Percentiles rank a stretch among this genome's conserved stretches.
phyloP scores from a whole-genome alignment of 129 eudicot genomes.

The Ambrosia artemisiifolia region DNA sequence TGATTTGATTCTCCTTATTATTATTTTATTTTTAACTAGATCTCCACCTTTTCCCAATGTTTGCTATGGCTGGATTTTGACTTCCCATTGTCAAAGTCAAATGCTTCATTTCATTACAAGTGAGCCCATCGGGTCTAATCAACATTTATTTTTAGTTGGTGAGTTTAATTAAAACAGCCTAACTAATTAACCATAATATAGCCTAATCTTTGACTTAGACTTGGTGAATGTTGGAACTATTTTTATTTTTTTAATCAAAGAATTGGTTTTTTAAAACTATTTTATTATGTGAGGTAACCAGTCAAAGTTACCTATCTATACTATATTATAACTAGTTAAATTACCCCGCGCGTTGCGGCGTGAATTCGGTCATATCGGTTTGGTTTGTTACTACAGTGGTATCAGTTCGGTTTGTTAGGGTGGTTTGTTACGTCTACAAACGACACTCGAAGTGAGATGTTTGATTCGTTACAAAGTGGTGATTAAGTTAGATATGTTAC shows the following conservation, averaged over 20 bases:
- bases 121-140: background rate
- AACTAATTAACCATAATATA: background rate
- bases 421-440: no score
- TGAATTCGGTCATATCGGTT: no score
- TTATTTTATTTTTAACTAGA: slow-evolving; percentile 24
- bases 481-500: no score
- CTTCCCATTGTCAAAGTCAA: slow-evolving; percentile 34
- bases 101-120: slow-evolving; percentile 13
- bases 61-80: slow-evolving; percentile 26
- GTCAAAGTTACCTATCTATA: no score
- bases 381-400: no score
- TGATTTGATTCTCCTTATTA: slow-evolving; percentile 43
- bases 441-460: no score
- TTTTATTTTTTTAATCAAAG: background rate
- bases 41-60: slow-evolving; percentile 30
- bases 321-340: no score
- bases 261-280: background rate
- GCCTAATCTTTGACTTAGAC: slow-evolving; percentile 34
- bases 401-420: no score
- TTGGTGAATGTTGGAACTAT: slow-evolving; percentile 2
- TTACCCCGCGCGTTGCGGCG: no score
- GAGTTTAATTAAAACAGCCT: slow-evolving; percentile 9
- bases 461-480: no score
- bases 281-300: no score
- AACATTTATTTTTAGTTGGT: slow-evolving; percentile 13